phyloP scores from a whole-genome alignment of 2,329 filamentous ascomycete genomes.

The Neonectria punicea region DNA sequence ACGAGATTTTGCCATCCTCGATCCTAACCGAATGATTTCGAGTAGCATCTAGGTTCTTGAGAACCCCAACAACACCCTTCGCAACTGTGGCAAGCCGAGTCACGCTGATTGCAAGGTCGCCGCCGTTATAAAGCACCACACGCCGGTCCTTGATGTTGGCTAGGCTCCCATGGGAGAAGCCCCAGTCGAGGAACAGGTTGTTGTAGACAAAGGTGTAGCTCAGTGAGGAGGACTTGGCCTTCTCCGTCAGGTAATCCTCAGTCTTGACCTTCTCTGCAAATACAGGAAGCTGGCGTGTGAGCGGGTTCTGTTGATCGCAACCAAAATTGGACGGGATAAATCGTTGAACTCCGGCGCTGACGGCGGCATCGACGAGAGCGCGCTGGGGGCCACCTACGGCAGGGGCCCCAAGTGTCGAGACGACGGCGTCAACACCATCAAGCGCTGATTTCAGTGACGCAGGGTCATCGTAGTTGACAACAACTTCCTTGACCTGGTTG shows the following conservation, averaged over 20 bases:
- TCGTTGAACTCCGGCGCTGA: constrained; percentile 10
- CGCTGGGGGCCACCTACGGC: constrained; percentile 8
- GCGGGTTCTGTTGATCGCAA: constrained; percentile 12
- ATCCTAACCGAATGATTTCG: constrained; percentile 2
- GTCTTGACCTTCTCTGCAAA: constrained; percentile 5
- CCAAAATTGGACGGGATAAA: constrained; percentile 22
- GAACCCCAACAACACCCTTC: constrained; percentile 13
- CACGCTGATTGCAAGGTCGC: constrained; percentile 1
- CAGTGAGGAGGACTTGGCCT: background rate
- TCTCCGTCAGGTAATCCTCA: constrained; percentile 5
- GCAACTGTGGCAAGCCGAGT: constrained; percentile 5
- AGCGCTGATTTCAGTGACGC: constrained; percentile 13
- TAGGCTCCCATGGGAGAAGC: constrained; percentile 9
- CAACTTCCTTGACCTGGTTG: constrained; percentile 15
- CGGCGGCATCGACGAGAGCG: constrained; percentile 11
- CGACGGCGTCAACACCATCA: constrained; percentile 11
- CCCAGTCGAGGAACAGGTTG: constrained; percentile 19
- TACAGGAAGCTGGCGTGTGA: constrained; percentile 10
- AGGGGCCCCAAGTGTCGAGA: constrained; percentile 12
- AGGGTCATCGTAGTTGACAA: constrained; percentile 9
- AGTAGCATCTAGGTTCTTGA: constrained; percentile 12
- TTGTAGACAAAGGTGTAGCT: constrained; percentile 14
- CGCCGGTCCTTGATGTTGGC: background rate
- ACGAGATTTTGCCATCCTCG: constrained; percentile 14
- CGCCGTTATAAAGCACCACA: background rate